These are phyloP conservation scores for Komagataella populi DNA, from an alignment of 805 yeast species.

Conservation along the genomic window DNA sequence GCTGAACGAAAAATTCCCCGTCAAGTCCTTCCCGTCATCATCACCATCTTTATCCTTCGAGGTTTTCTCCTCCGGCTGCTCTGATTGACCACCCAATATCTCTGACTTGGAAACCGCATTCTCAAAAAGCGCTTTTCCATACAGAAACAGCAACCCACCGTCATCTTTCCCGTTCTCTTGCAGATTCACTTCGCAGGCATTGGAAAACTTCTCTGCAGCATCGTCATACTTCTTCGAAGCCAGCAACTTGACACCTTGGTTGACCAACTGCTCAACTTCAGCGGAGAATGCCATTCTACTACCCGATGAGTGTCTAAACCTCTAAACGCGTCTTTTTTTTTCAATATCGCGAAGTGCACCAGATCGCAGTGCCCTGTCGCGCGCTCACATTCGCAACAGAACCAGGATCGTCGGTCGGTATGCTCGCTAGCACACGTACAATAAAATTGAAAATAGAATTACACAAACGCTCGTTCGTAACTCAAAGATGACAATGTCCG, in stretches of 20 bases:
- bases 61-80: constrained; percentile 10
- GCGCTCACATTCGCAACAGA: background rate
- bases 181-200: constrained; percentile 51
- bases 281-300: constrained; percentile 15
- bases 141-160: constrained; percentile 58
- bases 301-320: background rate
- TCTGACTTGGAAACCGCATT: constrained; percentile 65
- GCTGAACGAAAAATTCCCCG: constrained; percentile 19
- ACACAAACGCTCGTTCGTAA: background rate
- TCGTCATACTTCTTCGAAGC: constrained; percentile 51
- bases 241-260: constrained; percentile 50
- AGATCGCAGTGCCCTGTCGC: background rate
- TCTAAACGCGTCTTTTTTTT: background rate
- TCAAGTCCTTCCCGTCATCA: constrained; percentile 4
- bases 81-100: constrained; percentile 46
- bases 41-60: constrained; percentile 9
- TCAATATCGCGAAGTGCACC: background rate
- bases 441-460: no score
- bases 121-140: constrained; percentile 72
- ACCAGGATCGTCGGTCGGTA: background rate
- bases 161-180: constrained; percentile 45
- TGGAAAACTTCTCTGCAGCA: constrained; percentile 61
- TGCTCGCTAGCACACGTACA: background rate
- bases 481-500: background rate
- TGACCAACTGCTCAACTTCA: constrained; percentile 33